Base-by-base conservation (phyloP, 225 moss, liverwort and hornwort species). In the Pseudoscleropodium purum region DNA sequence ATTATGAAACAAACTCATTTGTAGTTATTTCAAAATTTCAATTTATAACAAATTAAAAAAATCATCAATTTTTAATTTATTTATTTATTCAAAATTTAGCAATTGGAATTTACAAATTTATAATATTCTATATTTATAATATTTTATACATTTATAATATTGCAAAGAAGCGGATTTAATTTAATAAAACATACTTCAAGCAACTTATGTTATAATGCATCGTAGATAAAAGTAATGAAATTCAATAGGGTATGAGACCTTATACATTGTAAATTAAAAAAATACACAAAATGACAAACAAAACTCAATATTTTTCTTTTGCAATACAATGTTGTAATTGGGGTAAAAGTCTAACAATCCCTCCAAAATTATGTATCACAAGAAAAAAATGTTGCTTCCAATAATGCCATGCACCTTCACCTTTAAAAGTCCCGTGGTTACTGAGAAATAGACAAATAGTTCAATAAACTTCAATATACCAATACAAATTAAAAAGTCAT, bases 401-500 rank as follows among this genome's bases (percentile, higher is more conserved):
- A 8, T 9, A 45, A 75, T 75, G 30, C 30, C 6, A 47, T 30
- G 6, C 30, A 75, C 11, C 1, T 30, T 1, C 2, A 27, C 2
- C 7, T 47, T 6, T 11, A 39, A 74, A 47, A 74, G 4, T 3
- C 29, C 2, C 0, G 0, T 4, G 2, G 18, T 10, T 0, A 0
- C 9, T 74, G 1, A 31, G 25, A 75, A 18, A 30, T 18, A 0
- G 1, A 75, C 10, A 49, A 75, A 31, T 19, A 49, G 7, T 2
- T 75, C 12, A 47, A 75, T 47, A 29, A 15, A 14, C 70, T 3
- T 41, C 31, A 31, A 75, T 74, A 45, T 43, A 45, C 10, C 9
- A 74, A 10, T 73, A 29, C 0, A 2, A 0, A 19, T 7, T 47
- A 4, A 10, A 45, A 74, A 2, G 16, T 10, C 10, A 16, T 45